A percentile compares a stretch with the other conserved stretches of the same genome.
phyloP scores from a whole-genome alignment of 106 monocot genomes.

The Amphibolis antarctica region DNA sequence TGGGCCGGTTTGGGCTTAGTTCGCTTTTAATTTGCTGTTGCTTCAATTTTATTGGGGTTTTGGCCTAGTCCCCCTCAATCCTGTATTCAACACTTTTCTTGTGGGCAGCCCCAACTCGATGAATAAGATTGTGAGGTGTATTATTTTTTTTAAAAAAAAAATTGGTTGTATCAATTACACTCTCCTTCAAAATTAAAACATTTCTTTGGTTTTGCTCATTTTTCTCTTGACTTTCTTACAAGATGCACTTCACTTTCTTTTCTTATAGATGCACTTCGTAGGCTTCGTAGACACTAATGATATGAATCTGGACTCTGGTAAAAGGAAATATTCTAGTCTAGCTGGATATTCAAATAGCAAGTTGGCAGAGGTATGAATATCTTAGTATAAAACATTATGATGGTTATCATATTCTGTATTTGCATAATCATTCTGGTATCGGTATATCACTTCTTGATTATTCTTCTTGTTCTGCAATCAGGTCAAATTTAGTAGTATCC shows the following conservation, averaged over 20 bases:
- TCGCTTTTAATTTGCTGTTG: too few species aligned
- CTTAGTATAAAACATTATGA: not conserved
- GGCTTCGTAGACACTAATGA: slow-evolving; percentile 83
- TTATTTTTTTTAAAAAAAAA: too few species aligned
- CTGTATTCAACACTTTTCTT: too few species aligned
- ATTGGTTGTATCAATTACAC: too few species aligned
- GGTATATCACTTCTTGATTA: not conserved
- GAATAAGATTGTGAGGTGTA: too few species aligned
- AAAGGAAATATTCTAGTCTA: slow-evolving; percentile 60
- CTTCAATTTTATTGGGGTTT: too few species aligned
- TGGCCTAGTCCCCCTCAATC: too few species aligned
- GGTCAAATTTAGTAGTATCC: slow-evolving; percentile 92
- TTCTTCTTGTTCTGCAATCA: slow-evolving; percentile 12
- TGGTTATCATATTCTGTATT: not conserved
- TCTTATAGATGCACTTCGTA: slow-evolving; percentile 70
- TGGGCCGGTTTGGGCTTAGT: too few species aligned
- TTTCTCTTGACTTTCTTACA: not conserved
- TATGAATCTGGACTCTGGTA: slow-evolving; percentile 81
- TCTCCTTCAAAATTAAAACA: not conserved
- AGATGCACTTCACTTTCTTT: too few species aligned
- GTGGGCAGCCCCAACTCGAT: too few species aligned
- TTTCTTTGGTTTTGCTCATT: not conserved
- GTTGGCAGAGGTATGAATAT: slow-evolving; percentile 51
- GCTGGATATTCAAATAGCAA: slow-evolving; percentile 74
- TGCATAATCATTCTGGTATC: not conserved